A percentile compares a stretch with the other conserved stretches of the same genome.
Evolutionary conservation across 2,329 filamentous ascomycete species (phyloP).

Genomic region (Aspergillus niger): DNA sequence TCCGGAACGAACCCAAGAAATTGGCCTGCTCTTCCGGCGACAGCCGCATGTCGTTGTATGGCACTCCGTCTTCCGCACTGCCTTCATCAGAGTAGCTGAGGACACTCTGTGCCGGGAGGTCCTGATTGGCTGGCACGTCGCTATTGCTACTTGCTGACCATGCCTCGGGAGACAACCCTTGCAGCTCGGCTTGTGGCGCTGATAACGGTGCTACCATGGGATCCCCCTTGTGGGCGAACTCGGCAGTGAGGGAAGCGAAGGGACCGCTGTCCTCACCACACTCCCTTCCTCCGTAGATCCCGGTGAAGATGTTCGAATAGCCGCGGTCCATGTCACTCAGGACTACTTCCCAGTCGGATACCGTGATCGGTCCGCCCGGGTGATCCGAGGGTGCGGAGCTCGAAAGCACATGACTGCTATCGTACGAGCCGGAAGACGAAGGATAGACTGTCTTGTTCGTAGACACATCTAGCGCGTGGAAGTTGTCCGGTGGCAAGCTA

Average conservation of each 20-base stretch:
- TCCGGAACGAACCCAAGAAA: conserved; percentile 38
- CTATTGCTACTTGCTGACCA: conserved; percentile 44
- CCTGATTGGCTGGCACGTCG: conserved; percentile 35
- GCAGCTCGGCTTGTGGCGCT: conserved; percentile 30
- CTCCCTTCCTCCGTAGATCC: conserved; percentile 50
- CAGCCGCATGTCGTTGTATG: conserved; percentile 27
- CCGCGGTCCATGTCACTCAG: conserved; percentile 78
- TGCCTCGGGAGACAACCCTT: conserved; percentile 41
- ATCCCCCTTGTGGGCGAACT: conserved; percentile 33
- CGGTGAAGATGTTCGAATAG: conserved; percentile 71
- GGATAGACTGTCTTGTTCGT: conserved; percentile 31
- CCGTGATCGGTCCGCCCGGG: conserved; percentile 50
- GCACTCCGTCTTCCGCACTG: conserved; percentile 51
- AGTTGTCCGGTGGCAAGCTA: conserved; percentile 30
- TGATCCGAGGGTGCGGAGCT: conserved; percentile 49
- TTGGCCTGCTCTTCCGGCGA: conserved; percentile 33
- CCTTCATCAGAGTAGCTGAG: conserved; percentile 64
- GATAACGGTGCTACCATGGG: conserved; percentile 21
- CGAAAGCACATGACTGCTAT: conserved; percentile 33
- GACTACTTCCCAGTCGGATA: conserved; percentile 79
- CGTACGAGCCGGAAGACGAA: conserved; percentile 52
- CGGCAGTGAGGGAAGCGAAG: conserved; percentile 37
- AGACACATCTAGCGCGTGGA: conserved; percentile 18
- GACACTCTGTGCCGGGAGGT: conserved; percentile 53
- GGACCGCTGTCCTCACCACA: conserved; percentile 39